Evolutionary conservation across 441 rosid genomes (phyloP).

Genomic region (Euphorbia celastroides): DNA sequence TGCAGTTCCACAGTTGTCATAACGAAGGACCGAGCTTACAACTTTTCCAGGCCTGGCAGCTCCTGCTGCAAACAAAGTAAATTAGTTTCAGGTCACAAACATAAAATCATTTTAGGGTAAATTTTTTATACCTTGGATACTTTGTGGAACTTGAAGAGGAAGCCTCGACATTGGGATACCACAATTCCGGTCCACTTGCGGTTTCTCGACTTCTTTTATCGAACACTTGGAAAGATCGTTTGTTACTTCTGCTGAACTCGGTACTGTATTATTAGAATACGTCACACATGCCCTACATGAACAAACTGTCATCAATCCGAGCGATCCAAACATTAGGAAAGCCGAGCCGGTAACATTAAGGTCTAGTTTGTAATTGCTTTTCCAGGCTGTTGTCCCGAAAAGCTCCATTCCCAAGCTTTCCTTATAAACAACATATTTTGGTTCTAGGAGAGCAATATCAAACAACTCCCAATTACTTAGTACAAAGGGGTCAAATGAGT

Average conservation of each 20-base stretch:
- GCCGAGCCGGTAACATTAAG: too few species aligned
- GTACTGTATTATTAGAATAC: conserved; percentile 61
- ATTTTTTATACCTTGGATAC: conserved; percentile 53
- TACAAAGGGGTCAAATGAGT: too few species aligned
- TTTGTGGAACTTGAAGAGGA: conserved; percentile 79
- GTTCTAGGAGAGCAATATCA: too few species aligned
- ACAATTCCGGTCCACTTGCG: conserved; percentile 47
- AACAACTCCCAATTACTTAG: too few species aligned
- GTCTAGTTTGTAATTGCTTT: too few species aligned
- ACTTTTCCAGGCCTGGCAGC: conserved; percentile 93
- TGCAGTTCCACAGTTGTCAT: conserved; percentile 69
- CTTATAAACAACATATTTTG: too few species aligned
- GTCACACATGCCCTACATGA: conserved; percentile 74
- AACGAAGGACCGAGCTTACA: conserved; percentile 68
- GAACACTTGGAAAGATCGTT: conserved; percentile 77
- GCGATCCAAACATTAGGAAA: too few species aligned
- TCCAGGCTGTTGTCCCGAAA: too few species aligned
- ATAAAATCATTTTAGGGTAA: too few species aligned
- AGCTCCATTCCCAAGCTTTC: too few species aligned
- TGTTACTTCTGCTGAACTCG: conserved; percentile 52
- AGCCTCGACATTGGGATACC: conserved; percentile 76
- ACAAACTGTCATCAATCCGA: conserved; percentile 21
- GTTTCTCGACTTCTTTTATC: conserved; percentile 55
- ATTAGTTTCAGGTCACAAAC: too few species aligned
- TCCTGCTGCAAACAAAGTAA: conserved; percentile 38